phyloP scores from a whole-genome alignment of 2,329 filamentous ascomycete genomes.

The Lecanoromycetidae sp. region DNA sequence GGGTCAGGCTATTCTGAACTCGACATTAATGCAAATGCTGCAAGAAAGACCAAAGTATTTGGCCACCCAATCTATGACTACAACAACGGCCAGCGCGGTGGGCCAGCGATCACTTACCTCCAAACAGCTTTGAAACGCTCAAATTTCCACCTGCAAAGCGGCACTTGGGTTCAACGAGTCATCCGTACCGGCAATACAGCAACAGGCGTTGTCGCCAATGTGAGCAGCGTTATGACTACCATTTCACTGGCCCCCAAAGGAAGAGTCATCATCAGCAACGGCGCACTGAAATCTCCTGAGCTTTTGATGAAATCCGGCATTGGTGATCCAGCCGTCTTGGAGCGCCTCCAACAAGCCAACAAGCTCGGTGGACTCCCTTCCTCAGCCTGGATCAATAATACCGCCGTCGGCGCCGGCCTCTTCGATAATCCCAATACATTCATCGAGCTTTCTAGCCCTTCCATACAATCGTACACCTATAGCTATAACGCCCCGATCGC shows the following conservation, averaged over 20 bases:
- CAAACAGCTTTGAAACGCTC: slow-evolving; percentile 32
- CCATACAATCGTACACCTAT: slow-evolving; percentile 38
- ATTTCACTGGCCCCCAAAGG: slow-evolving; percentile 20
- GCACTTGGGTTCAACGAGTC: slow-evolving; percentile 35
- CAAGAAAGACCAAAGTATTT: slow-evolving; percentile 38
- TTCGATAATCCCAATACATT: slow-evolving; percentile 48
- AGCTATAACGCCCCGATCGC: slow-evolving; percentile 34
- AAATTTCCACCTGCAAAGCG: slow-evolving; percentile 36
- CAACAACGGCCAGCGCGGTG: slow-evolving; percentile 38
- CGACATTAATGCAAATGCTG: slow-evolving; percentile 34
- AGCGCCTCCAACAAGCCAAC: slow-evolving; percentile 26
- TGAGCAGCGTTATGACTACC: slow-evolving; percentile 24
- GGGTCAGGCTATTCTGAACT: slow-evolving; percentile 38
- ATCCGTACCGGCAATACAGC: slow-evolving; percentile 30
- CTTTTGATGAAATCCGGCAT: slow-evolving; percentile 33
- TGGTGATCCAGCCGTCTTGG: slow-evolving; percentile 21
- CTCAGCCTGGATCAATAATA: slow-evolving; percentile 39
- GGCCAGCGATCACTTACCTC: slow-evolving; percentile 39
- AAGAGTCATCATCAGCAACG: slow-evolving; percentile 28
- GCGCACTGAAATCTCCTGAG: slow-evolving; percentile 21
- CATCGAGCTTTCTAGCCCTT: slow-evolving; percentile 35
- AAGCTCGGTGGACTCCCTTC: slow-evolving; percentile 26
- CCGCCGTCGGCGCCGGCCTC: slow-evolving; percentile 37
- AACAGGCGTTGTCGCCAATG: slow-evolving; percentile 31
- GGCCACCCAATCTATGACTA: slow-evolving; percentile 40